Conservation (phyloP, 2,329 filamentous ascomycete species). For the Botrytis pseudocinerea region DNA sequence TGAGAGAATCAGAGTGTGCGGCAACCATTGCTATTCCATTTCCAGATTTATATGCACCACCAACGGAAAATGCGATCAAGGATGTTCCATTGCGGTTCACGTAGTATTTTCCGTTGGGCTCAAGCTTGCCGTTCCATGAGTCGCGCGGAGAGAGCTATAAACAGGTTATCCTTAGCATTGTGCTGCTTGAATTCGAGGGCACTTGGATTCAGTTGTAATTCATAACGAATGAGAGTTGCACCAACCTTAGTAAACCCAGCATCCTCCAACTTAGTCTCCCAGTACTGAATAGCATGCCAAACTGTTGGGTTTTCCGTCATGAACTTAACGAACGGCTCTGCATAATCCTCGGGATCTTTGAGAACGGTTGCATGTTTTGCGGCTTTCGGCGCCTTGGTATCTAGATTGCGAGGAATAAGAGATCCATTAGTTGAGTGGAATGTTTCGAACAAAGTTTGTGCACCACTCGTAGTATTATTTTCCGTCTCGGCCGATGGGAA, state of each 20-base stretch:
- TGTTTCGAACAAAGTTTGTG: conserved; percentile 31
- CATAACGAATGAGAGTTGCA: conserved; percentile 15
- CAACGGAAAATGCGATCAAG: conserved; percentile 81
- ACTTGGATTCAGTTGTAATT: background rate
- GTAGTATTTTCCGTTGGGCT: conserved; percentile 85
- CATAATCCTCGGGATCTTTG: conserved; percentile 62
- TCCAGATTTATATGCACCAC: conserved; percentile 76
- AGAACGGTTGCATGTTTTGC: conserved; percentile 22
- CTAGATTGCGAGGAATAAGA: background rate
- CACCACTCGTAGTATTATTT: background rate
- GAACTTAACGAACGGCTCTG: conserved; percentile 83
- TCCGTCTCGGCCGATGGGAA: background rate
- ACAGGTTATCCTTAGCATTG: background rate
- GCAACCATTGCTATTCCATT: conserved; percentile 87
- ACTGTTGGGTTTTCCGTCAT: conserved; percentile 88
- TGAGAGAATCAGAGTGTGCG: conserved; percentile 90
- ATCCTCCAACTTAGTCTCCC: conserved; percentile 69
- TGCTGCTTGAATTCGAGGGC: background rate
- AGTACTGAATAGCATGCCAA: conserved; percentile 83
- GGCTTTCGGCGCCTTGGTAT: background rate
- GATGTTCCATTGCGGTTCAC: conserved; percentile 82
- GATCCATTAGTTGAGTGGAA: conserved; percentile 22
- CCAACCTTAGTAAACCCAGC: conserved; percentile 71
- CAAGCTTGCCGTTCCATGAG: conserved; percentile 70
- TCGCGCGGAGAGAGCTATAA: conserved; percentile 72